Evolutionary conservation across 164 flowering plant species (phyloP), one percentile per base, ranked within the genome.

Genomic region (Annona cherimola): DNA sequence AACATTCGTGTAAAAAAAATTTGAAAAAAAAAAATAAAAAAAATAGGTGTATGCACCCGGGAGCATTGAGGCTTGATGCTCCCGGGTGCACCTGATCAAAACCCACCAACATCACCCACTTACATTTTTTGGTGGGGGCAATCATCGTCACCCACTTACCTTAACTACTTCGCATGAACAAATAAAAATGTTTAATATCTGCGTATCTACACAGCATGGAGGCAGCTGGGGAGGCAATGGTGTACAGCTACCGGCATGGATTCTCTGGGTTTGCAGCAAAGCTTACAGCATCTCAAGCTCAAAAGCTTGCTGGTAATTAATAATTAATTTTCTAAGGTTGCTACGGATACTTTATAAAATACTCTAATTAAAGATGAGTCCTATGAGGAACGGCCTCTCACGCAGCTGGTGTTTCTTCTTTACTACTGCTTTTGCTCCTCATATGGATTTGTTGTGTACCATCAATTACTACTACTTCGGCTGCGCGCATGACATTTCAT

Each of bases 251-350:
- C 60, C 80, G 67, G 73, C 86, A 85, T 72, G 86, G 86, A 5
- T 87, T 86, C 73, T 87, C 87, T 1, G 88, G 90, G 54, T 85
- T 87, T 76, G 83, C 88, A 45, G 90, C 84, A 3, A 74, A 75
- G 42, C 61, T 87, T 63, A 75, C 78, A 4, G 65, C 76, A 18
- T 78, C 85, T 61, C 86, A 83, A 69, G 87, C 88, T 2, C 50
- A 74, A 73, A 45, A 55, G 35, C 77, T 83, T 72, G 83, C 82
- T 81, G 86, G 88, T 87, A 35, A 35, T 55, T 50, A 26, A 26
- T 26, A 26, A 26, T 26, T 1, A 26, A 26, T 26, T 26, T 26
- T 26, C 35, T 26, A 26, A 26, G 35, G 35, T 26, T 26, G 35
- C 35, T 26, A 26, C 35, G 35, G 1, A 26, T 26, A 26, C 35